Evolutionary conservation across 352 stramenopile genomes (phyloP).

Genomic region (Aphanomyces cochlioides): DNA sequence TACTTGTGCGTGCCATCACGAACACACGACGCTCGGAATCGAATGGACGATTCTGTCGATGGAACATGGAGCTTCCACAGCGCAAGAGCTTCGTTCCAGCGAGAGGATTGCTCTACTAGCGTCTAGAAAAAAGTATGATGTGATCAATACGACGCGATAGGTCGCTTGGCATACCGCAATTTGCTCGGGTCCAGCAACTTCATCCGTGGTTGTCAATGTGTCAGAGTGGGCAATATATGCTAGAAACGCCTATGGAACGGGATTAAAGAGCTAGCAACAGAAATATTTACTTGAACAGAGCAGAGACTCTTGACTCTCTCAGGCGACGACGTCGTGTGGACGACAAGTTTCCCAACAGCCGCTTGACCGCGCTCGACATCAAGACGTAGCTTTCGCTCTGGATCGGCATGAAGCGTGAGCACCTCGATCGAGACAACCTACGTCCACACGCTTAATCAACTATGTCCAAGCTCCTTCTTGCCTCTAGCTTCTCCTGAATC

Average conservation of each 20-base stretch:
- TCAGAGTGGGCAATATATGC: constrained; percentile 57
- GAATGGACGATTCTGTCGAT: constrained; percentile 35
- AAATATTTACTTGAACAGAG: constrained; percentile 43
- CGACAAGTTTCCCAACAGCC: constrained; percentile 58
- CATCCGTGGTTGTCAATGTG: constrained; percentile 49
- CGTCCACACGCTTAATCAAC: too few species aligned
- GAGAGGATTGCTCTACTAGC: constrained; percentile 40
- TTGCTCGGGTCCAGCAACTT: constrained; percentile 44
- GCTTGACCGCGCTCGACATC: constrained; percentile 72
- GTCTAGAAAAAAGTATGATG: constrained; percentile 33
- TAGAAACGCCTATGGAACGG: constrained; percentile 40
- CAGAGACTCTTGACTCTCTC: constrained; percentile 49
- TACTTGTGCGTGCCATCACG: constrained; percentile 71
- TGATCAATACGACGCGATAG: background rate
- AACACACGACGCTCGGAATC: constrained; percentile 73
- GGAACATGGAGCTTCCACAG: constrained; percentile 55
- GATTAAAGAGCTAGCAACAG: background rate
- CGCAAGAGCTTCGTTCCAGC: constrained; percentile 52
- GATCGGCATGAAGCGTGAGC: constrained; percentile 62
- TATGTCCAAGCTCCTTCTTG: constrained; percentile 4
- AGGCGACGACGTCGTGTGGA: constrained; percentile 52
- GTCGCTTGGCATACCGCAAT: constrained; percentile 48
- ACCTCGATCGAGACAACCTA: constrained; percentile 61
- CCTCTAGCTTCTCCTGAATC: constrained; percentile 63
- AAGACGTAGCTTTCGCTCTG: constrained; percentile 41